Evolutionary conservation across 2,329 filamentous ascomycete genomes (phyloP).

Genomic region (Chrysosporium queenslandicum): DNA sequence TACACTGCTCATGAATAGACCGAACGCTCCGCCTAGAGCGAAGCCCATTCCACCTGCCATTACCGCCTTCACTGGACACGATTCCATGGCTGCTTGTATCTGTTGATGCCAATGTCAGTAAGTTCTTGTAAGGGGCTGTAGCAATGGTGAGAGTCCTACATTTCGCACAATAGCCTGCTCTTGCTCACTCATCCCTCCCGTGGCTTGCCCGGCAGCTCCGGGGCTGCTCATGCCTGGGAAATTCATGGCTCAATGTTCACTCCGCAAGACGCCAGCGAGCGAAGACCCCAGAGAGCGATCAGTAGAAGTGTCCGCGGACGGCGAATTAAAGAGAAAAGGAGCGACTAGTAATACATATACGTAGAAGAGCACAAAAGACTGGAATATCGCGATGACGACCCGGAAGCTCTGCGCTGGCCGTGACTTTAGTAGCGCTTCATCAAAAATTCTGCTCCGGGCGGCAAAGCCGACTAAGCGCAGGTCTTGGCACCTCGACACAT

Average conservation of each 20-base stretch:
- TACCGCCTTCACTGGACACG: slow-evolving; percentile 76
- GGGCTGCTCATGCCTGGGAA: slow-evolving; percentile 28
- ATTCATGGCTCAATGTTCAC: slow-evolving; percentile 24
- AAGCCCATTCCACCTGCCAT: slow-evolving; percentile 92
- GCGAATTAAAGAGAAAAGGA: not conserved
- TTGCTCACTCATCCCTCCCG: slow-evolving; percentile 38
- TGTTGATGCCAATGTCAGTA: slow-evolving; percentile 28
- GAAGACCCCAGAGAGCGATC: not conserved
- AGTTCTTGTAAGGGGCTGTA: not conserved
- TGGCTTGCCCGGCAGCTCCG: slow-evolving; percentile 21
- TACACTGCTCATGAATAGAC: slow-evolving; percentile 96
- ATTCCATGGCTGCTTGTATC: slow-evolving; percentile 83
- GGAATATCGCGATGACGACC: not conserved
- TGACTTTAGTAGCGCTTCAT: too few species aligned
- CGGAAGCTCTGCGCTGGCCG: not conserved
- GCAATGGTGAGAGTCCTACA: slow-evolving; percentile 23
- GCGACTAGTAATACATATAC: slow-evolving; percentile 3
- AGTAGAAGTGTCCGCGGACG: not conserved
- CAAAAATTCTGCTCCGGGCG: slow-evolving; percentile 1
- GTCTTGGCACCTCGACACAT: too few species aligned
- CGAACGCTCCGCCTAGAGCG: slow-evolving; percentile 84
- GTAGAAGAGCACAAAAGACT: not conserved
- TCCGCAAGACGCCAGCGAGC: not conserved
- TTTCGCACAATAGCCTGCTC: slow-evolving; percentile 41
- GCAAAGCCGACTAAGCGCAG: not conserved